Conservation (phyloP, 306 rosid genomes). For the Vachellia collinsii region DNA sequence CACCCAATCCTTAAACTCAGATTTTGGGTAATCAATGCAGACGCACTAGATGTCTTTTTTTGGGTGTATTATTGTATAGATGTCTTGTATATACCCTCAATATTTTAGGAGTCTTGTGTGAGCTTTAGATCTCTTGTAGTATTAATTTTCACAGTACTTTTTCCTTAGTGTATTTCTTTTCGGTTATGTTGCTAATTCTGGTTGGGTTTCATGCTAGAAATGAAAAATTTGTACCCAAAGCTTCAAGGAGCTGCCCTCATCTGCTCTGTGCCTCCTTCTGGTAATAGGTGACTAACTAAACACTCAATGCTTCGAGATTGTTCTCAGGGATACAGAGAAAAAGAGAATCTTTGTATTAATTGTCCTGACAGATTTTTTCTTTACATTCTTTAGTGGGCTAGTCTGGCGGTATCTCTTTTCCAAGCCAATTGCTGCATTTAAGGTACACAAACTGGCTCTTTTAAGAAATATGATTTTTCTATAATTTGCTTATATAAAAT, state of each 20-base stretch:
- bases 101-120: not conserved
- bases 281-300: constrained; percentile 67
- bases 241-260: constrained; percentile 75
- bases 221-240: constrained; percentile 51
- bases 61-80: not conserved
- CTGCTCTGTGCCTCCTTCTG: constrained; percentile 95
- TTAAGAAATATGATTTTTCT: constrained; percentile 31
- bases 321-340: not conserved
- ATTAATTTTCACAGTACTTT: not conserved
- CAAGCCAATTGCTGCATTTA: constrained; percentile 85
- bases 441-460: constrained; percentile 55
- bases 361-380: constrained; percentile 21
- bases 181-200: constrained; percentile 32
- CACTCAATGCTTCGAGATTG: constrained; percentile 7
- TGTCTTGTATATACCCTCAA: not conserved
- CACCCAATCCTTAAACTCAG: not conserved
- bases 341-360: constrained; percentile 1
- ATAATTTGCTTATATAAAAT: constrained; percentile 20
- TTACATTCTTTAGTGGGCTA: constrained; percentile 64
- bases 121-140: not conserved
- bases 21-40: not conserved
- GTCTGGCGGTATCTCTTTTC: constrained; percentile 83
- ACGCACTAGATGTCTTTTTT: not conserved
- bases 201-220: constrained; percentile 40
- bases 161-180: not conserved